Evolutionary conservation across 2,329 filamentous ascomycete genomes (phyloP).

Genomic region (Didymella arachidicola): DNA sequence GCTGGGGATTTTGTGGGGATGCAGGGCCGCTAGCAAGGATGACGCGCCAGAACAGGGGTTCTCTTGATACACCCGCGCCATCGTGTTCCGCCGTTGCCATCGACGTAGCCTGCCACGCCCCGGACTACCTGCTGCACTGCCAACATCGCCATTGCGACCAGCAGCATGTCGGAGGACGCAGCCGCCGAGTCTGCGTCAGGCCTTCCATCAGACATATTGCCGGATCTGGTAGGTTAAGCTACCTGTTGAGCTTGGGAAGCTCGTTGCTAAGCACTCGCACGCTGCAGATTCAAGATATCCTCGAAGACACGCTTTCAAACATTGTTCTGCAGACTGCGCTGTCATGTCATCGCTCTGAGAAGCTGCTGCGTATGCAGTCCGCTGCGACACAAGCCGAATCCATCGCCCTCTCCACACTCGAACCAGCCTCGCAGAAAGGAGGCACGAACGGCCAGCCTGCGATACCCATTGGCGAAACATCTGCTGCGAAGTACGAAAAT

Average conservation of each 20-base stretch:
- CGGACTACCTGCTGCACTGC: conserved; percentile 22
- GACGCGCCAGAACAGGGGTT: conserved; percentile 18
- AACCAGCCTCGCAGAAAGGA: conserved; percentile 45
- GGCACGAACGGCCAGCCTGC: conserved; percentile 57
- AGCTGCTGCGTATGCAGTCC: conserved; percentile 72
- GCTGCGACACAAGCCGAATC: conserved; percentile 60
- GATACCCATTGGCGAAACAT: conserved; percentile 64
- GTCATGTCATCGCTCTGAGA: conserved; percentile 79
- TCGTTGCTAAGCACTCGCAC: conserved; percentile 36
- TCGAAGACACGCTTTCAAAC: conserved; percentile 79
- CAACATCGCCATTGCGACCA: conserved; percentile 26
- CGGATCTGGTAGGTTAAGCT: conserved; percentile 40
- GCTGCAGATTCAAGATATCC: conserved; percentile 56
- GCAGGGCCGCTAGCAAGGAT: conserved; percentile 15
- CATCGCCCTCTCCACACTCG: conserved; percentile 48
- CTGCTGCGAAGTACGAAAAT: conserved; percentile 74
- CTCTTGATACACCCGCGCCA: conserved; percentile 13
- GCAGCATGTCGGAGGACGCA: conserved; percentile 50
- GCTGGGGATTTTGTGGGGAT: conserved; percentile 13
- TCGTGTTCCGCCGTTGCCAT: conserved; percentile 17
- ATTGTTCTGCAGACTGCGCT: conserved; percentile 78
- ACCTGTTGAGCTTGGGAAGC: conserved; percentile 16
- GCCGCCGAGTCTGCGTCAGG: conserved; percentile 36
- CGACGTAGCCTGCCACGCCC: conserved; percentile 20
- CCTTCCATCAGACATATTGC: conserved; percentile 41